These are phyloP conservation scores for Irpex rosettiformis DNA, from an alignment of 1,284 basidiomycete species.

Conservation along the genomic window DNA sequence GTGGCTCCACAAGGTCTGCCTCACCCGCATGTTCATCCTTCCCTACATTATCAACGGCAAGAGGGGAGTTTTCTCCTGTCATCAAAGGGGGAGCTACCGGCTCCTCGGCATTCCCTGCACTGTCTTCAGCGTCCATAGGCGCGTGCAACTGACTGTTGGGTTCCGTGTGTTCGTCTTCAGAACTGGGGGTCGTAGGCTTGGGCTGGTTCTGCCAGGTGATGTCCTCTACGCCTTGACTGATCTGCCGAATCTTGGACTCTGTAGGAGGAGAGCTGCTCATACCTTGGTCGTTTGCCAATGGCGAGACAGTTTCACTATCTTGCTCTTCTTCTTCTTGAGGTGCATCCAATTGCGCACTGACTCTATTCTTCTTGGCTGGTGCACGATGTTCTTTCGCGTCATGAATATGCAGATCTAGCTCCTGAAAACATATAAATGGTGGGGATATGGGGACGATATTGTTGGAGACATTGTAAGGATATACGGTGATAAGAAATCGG, in stretches of 20 bases:
- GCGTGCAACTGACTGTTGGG: slow-evolving; percentile 2
- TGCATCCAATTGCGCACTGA: slow-evolving; percentile 45
- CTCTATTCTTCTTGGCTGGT: slow-evolving; percentile 72
- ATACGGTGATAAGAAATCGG: slow-evolving; percentile 15
- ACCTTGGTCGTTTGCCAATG: slow-evolving; percentile 18
- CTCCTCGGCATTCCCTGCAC: slow-evolving; percentile 4
- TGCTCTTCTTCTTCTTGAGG: slow-evolving; percentile 57
- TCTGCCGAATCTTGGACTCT: slow-evolving; percentile 70
- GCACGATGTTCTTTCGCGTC: slow-evolving; percentile 45
- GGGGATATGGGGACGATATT: neutral
- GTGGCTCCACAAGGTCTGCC: slow-evolving; percentile 25
- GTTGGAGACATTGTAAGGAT: slow-evolving; percentile 2
- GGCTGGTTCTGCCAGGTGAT: slow-evolving; percentile 60
- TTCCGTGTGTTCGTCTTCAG: neutral
- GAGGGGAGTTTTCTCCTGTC: slow-evolving; percentile 21
- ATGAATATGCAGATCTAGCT: slow-evolving; percentile 29
- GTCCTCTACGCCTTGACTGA: slow-evolving; percentile 74
- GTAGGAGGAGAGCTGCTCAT: slow-evolving; percentile 58
- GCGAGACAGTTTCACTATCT: slow-evolving; percentile 19
- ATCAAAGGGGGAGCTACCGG: slow-evolving; percentile 9
- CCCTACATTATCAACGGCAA: slow-evolving; percentile 19
- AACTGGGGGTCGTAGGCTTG: slow-evolving; percentile 21
- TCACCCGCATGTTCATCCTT: slow-evolving; percentile 23
- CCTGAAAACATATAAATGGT: slow-evolving; percentile 32
- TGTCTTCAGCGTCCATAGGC: slow-evolving; percentile 6